Base-by-base conservation (phyloP, 163 green algal genomes). In the Chloroidium sp. region DNA sequence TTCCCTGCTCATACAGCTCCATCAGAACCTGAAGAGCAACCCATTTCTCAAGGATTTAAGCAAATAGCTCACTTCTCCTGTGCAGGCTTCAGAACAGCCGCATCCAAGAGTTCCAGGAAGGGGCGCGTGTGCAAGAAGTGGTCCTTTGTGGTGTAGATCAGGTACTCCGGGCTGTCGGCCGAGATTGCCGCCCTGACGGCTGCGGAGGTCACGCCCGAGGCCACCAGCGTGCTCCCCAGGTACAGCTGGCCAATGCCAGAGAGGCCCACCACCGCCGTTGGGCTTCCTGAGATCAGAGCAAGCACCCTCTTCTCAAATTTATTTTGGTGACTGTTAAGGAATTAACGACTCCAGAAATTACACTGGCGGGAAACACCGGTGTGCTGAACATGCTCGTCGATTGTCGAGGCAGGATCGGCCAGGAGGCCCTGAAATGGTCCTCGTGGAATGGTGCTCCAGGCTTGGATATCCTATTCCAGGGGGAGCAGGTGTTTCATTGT, bases 141-240 rank as follows among this genome's bases (percentile, higher is more conserved):
- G 62, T 86, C 82, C 2, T 88, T 80, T 0, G 89, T 94, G 10
- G 86, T 93, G 88, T 88, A 97, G 69, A 97, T 85, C 83, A 97
- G 87, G 74, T 88, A 93, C 36, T 92, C 82, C 6, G 64, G 64
- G 64, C 64, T 72, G 1, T 92, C 94, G 4, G 90, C 92, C 0
- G 92, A 77, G 2, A 93, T 92, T 13, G 84, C 82, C 0, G 75
- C 36, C 2, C 93, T 84, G n/a, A 95, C 74, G 64, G 77, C 83
- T 58, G 80, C 62, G 10, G 83, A 86, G n/a, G 83, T 86, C 13
- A 67, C 78, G 10, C 12, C 77, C 3, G 64, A 64, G 14, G 75
- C 62, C 12, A 86, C 67, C 10, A 72, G 72, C 60, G 4, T 59
- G 2, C 3, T 8, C 13, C 83, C 83, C 80, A 59, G 76, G 74